A percentile compares a stretch with the other conserved stretches of the same genome.
These are phyloP conservation scores for Raphanus sativus DNA, from an alignment of 345 rosid genomes.

Conservation along the genomic window DNA sequence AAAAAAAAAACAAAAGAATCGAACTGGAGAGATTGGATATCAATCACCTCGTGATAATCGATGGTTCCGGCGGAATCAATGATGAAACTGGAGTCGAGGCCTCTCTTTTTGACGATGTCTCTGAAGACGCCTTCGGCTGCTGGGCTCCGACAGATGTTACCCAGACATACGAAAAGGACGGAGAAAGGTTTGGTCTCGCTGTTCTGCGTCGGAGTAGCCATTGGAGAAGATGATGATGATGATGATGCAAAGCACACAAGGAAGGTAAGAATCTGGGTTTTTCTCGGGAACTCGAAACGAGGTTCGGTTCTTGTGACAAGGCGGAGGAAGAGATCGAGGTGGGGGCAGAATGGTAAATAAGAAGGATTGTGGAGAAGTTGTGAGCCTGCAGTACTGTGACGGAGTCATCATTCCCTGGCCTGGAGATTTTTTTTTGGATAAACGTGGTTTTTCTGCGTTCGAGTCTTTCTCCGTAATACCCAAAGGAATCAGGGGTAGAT, in stretches of 20 bases:
- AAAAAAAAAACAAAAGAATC: background rate
- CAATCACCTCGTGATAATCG: slow-evolving; percentile 72
- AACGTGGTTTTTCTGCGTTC: background rate
- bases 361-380: slow-evolving; percentile 19
- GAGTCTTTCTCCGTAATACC: background rate
- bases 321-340: slow-evolving; percentile 20
- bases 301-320: background rate
- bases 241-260: slow-evolving; percentile 29
- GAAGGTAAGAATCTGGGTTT: slow-evolving; percentile 27
- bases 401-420: slow-evolving; percentile 25
- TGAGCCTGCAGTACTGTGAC: slow-evolving; percentile 14
- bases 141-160: slow-evolving; percentile 94
- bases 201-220: slow-evolving; percentile 51
- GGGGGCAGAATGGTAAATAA: slow-evolving; percentile 62
- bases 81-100: slow-evolving; percentile 63
- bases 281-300: background rate
- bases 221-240: slow-evolving; percentile 54
- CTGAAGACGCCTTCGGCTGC: slow-evolving; percentile 95
- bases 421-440: background rate
- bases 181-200: slow-evolving; percentile 59
- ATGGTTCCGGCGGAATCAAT: slow-evolving; percentile 97
- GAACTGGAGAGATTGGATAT: background rate
- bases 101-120: slow-evolving; percentile 71
- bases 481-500: background rate
- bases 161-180: slow-evolving; percentile 86